Base-by-base conservation (phyloP, 352 stramenopile genomes). In the Phytophthora pluvialis region DNA sequence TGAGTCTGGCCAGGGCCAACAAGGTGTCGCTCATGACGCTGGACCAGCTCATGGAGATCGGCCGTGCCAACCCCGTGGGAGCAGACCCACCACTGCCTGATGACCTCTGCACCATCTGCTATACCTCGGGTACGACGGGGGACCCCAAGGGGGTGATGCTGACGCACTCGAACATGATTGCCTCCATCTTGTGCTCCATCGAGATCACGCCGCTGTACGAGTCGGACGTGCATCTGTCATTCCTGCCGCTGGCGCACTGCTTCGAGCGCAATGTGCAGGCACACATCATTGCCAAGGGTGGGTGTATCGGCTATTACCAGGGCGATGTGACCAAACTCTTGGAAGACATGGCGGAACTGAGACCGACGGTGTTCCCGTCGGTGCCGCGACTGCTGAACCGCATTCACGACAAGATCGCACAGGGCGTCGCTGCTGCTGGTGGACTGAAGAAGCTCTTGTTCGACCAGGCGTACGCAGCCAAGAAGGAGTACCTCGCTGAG, bases 341-440 rank as follows among this genome's bases (percentile, higher is more conserved):
- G 67, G 91, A 98, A 57, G 96, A 99, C 73, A 73, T 98, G 32
- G 72, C 87, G 28, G 89, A 83, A 39, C 91, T 98, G 67, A 80
- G 88, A 59, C 95, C 94, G 0, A 98, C 94, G 2, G 72, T 98
- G 2, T 95, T 99, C 67, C 80, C 85, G 21, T 89, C 86, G 3
- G 96, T 98, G 43, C 97, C 97, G n/a, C 81, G 97, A 15, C 80
- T 99, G 13, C 74, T 98, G 43, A 98, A 99, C 67, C 95, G 97
- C 67, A 94, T 99, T 50, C 88, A 98, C 65, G 94, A 98, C 80
- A 98, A 98, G 61, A 88, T 97, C 65, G 88, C 86, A 43, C 72
- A 83, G 28, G 78, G 75, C 13, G 87, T 90, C 1, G 57, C 70
- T n/a, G 73, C 75, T 8, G 90, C 88, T 15, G 93, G 93, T 35